phyloP scores from a whole-genome alignment of 23 red algal species.

The Cyanidioschyzon merolae region DNA sequence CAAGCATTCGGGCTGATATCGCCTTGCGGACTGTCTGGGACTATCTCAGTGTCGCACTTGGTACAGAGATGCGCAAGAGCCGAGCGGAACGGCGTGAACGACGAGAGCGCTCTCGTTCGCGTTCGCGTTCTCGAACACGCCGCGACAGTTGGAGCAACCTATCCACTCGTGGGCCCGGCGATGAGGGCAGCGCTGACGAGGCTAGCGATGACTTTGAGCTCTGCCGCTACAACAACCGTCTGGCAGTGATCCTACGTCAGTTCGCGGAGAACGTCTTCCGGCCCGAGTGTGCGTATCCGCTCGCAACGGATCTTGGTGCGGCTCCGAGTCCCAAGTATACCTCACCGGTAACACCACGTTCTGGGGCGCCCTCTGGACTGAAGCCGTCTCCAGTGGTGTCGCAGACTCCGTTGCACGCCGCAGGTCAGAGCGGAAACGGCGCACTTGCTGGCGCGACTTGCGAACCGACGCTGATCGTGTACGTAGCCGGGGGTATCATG shows the following conservation, averaged over 20 bases:
- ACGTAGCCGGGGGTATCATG: conserved; percentile 7
- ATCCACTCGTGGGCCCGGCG: not conserved
- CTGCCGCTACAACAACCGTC: conserved; percentile 5
- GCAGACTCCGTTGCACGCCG: not conserved
- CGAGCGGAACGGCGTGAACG: conserved; percentile 1
- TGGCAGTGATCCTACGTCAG: conserved; percentile 14
- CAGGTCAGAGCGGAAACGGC: not conserved
- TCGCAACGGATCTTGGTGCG: not conserved
- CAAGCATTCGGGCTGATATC: not conserved
- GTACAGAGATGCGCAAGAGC: not conserved
- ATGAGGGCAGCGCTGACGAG: not conserved
- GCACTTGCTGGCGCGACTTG: not conserved
- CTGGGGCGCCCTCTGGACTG: not conserved
- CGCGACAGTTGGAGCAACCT: conserved; percentile 5
- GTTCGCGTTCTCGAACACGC: not conserved
- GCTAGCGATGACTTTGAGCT: conserved; percentile 15
- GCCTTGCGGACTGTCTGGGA: not conserved
- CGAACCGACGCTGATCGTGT: not conserved
- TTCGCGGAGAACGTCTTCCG: not conserved
- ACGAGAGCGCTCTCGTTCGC: conserved; percentile 2
- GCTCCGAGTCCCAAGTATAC: not conserved
- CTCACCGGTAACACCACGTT: not conserved
- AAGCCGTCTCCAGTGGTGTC: not conserved
- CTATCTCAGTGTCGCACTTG: not conserved
- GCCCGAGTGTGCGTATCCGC: not conserved